phyloP scores from a whole-genome alignment of 202 grass and related monocot species.

The Bolboschoenoplectus hybrid region DNA sequence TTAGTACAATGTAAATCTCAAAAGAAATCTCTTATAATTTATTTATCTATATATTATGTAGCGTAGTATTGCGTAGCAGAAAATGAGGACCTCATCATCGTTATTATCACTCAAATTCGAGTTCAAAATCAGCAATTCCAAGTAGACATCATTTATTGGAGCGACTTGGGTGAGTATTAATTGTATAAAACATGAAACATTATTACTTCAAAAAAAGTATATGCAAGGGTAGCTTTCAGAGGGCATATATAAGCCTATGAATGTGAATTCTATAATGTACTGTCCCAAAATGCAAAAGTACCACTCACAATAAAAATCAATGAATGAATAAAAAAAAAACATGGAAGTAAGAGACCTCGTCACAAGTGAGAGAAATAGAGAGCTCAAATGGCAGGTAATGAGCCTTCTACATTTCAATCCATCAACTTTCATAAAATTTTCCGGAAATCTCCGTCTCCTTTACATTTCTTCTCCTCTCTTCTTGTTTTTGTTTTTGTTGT shows the following conservation, averaged over 20 bases:
- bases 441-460: not conserved
- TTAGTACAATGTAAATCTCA: too few relatives aligned
- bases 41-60: too few relatives aligned
- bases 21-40: too few relatives aligned
- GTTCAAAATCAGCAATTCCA: too few relatives aligned
- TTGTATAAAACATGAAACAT: not conserved
- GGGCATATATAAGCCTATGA: not conserved
- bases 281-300: slow-evolving; percentile 13
- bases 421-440: not conserved
- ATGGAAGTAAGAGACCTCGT: not conserved
- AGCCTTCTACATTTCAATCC: not conserved
- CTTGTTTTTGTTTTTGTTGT: not conserved
- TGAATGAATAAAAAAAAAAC: not conserved
- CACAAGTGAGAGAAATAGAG: not conserved
- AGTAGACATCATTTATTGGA: not conserved
- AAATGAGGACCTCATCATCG: not conserved
- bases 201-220: not conserved
- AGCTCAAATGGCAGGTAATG: slow-evolving; percentile 28
- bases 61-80: too few relatives aligned
- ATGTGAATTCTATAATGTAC: not conserved
- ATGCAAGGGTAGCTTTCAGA: not conserved
- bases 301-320: slow-evolving; percentile 27
- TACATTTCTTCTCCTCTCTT: not conserved
- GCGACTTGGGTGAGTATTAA: not conserved
- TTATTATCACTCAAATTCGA: too few relatives aligned